Base-by-base conservation (phyloP, 78 protist species). In the Dictyostelium firmibasis region DNA sequence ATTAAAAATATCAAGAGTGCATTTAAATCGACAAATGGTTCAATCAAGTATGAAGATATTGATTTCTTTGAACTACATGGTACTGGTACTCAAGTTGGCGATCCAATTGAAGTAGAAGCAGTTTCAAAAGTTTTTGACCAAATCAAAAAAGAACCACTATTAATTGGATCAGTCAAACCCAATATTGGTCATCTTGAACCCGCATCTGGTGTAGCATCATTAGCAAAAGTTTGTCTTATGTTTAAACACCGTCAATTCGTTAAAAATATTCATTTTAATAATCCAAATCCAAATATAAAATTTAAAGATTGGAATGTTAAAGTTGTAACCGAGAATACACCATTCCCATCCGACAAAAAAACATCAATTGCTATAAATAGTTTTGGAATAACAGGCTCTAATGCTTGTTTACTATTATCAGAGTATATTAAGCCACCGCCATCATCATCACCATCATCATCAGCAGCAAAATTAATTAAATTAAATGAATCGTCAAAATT, bases 11-110 rank as follows among this genome's bases (percentile, higher is more conserved):
- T 31, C 82, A 70, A 2, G 8, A 0, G 3, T 57, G 96, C 98
- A 47, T 29, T 96, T 2, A 43, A 33, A 7, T 7, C 23, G 0
- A 67, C 84, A 1, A 33, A 67, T 16, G 44, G 75, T n/a, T 10
- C 79, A 33, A 3, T 78, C 1, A 14, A 35, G 1, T 76, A 77
- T 69, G 1, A 11, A 0, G 84, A 75, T 50, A 88, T 95, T 4
- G 75, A 23, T 11, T 97, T 78, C n/a, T 50, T 97, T 67, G 98
- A 98, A 69, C 78, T 97, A 25, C 98, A 98, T 44, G 97, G 98
- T 14, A 97, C 98, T 2, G 98, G 98, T n/a, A 98, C 98, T 6
- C 29, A n/a, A 27, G 84, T 95, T 7, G 99, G 99, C 43, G 81
- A 38, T 14, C 83, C 53, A n/a, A 27, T 16, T 1, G 83, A 76